Conservation (phyloP, 2,329 filamentous ascomycete species). For the Penicillium sp. region DNA sequence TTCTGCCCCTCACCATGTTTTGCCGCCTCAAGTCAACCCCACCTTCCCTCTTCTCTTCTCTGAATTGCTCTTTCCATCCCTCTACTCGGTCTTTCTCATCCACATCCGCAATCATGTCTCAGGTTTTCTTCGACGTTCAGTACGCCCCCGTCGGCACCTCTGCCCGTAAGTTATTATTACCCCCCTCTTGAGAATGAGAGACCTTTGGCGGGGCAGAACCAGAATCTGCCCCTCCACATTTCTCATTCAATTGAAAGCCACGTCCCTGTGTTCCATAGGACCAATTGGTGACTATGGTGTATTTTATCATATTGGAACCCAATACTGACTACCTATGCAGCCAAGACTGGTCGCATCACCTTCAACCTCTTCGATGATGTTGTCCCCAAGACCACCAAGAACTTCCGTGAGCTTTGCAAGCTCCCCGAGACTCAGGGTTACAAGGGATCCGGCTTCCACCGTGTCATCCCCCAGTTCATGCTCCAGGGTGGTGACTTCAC, state of each 20-base stretch:
- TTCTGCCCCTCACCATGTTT: conserved; percentile 44
- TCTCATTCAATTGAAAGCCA: conserved; percentile 7
- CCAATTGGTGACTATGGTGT: conserved; percentile 16
- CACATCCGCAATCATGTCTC: conserved; percentile 71
- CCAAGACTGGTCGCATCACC: conserved; percentile 75
- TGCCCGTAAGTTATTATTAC: conserved; percentile 28
- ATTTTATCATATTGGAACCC: conserved; percentile 12
- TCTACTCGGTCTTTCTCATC: conserved; percentile 41
- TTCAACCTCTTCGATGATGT: conserved; percentile 84
- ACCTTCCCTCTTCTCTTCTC: conserved; percentile 45
- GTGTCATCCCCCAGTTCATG: conserved; percentile 92
- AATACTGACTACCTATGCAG: conserved; percentile 46
- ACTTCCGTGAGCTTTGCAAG: conserved; percentile 84
- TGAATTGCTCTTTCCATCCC: conserved; percentile 39
- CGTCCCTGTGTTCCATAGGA: background rate
- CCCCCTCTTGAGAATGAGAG: conserved; percentile 11
- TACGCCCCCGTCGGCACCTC: conserved; percentile 46
- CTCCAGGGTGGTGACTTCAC: conserved; percentile 96
- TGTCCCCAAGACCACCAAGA: conserved; percentile 83
- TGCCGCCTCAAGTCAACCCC: conserved; percentile 47
- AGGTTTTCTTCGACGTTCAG: conserved; percentile 75
- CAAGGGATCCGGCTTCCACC: conserved; percentile 82
- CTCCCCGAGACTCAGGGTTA: conserved; percentile 81
- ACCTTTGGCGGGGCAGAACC: conserved; percentile 14
- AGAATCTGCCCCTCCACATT: conserved; percentile 3